These are phyloP conservation scores for Isoetes taiwanensis DNA, from an alignment of 75 land plant species.

Conservation along the genomic window DNA sequence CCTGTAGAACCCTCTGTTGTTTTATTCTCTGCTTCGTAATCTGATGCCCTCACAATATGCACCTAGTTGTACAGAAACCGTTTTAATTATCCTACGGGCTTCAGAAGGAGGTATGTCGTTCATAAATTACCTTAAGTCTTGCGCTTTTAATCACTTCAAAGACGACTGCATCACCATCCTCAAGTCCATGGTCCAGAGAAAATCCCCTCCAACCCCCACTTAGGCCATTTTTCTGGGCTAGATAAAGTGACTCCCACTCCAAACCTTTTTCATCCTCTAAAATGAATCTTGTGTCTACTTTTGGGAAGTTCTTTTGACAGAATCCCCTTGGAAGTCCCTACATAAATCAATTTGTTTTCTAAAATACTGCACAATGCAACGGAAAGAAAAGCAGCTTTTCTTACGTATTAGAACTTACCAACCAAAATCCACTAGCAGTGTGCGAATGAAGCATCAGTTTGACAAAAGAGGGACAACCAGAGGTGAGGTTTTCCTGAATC, in stretches of 20 bases:
- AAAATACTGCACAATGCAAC: not conserved
- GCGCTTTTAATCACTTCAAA: conserved; percentile 22
- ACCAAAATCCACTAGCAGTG: conserved; percentile 7
- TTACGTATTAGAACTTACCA: conserved; percentile 7
- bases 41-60: too few species aligned
- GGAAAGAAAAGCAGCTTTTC: too few species aligned
- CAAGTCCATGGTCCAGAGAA: conserved; percentile 30
- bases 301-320: conserved; percentile 26
- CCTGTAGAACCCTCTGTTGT: too few species aligned
- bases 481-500: not conserved
- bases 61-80: too few species aligned
- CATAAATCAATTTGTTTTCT: not conserved
- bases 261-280: conserved; percentile 36
- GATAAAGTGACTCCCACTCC: conserved; percentile 26
- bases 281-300: conserved; percentile 19
- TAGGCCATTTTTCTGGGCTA: conserved; percentile 31
- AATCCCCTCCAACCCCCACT: conserved; percentile 58
- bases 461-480: conserved; percentile 4
- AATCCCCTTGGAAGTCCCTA: conserved; percentile 36
- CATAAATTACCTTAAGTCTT: conserved; percentile 28
- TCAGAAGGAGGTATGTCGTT: too few species aligned
- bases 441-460: conserved; percentile 10
- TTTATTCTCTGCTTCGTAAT: too few species aligned
- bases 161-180: conserved; percentile 42
- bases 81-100: too few species aligned